Evolutionary conservation across 2,329 filamentous ascomycete genomes (phyloP).

Genomic region (Tolypocladium nubicola): DNA sequence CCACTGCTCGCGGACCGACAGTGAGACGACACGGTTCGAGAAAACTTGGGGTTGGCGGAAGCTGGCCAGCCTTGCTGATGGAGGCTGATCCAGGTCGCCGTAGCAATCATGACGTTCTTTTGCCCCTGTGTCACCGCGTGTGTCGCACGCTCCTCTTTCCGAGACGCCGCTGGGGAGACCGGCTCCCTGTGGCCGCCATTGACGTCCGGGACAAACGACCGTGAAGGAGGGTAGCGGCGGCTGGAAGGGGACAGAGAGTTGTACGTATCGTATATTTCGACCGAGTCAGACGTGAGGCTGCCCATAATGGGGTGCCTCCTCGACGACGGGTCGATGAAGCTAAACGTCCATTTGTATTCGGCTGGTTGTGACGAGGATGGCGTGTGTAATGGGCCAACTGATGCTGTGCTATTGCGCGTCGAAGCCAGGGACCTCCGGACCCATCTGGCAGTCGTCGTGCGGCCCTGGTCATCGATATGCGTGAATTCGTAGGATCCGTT

Average conservation of each 20-base stretch:
- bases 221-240: conserved; percentile 35
- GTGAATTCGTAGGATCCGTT: conserved; percentile 58
- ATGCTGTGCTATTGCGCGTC: conserved; percentile 6
- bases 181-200: conserved; percentile 9
- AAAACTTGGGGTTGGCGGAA: conserved; percentile 16
- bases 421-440: conserved; percentile 35
- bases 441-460: conserved; percentile 56
- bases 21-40: conserved; percentile 12
- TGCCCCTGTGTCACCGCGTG: conserved; percentile 19
- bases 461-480: conserved; percentile 45
- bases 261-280: conserved; percentile 63
- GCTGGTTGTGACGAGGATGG: conserved; percentile 13
- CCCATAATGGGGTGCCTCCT: conserved; percentile 68
- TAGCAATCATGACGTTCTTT: conserved; percentile 26
- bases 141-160: conserved; percentile 18
- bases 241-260: conserved; percentile 41
- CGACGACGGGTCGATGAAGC: conserved; percentile 58
- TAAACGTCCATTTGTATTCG: conserved; percentile 61
- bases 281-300: conserved; percentile 48
- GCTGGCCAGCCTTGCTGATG: conserved; percentile 24
- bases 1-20: conserved; percentile 10
- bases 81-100: conserved; percentile 26
- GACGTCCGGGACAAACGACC: conserved; percentile 17
- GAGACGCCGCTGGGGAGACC: conserved; percentile 7
- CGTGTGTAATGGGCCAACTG: conserved; percentile 9